These are phyloP conservation scores for Fusarium verrucosum DNA, from an alignment of 2,329 filamentous ascomycete species.

Conservation along the genomic window DNA sequence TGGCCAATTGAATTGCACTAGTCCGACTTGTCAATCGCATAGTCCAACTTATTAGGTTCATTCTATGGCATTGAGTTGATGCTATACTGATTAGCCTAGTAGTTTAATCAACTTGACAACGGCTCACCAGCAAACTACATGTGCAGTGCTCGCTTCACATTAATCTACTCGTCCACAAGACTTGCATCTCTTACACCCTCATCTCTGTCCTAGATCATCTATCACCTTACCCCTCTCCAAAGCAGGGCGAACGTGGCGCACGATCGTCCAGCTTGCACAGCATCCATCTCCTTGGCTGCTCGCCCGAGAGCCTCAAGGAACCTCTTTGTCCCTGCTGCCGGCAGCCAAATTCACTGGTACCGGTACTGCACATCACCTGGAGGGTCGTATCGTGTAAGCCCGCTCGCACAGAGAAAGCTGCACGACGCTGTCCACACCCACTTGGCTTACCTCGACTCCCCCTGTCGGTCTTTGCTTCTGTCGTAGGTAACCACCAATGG, in stretches of 20 bases:
- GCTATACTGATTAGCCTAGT: neutral
- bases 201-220: slow-evolving; percentile 17
- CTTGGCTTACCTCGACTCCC: slow-evolving; percentile 7
- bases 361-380: slow-evolving; percentile 9
- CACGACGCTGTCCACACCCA: slow-evolving; percentile 29
- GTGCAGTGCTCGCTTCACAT: slow-evolving; percentile 38
- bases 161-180: slow-evolving; percentile 36
- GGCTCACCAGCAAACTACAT: slow-evolving; percentile 19
- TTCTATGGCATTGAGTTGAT: neutral
- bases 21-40: neutral
- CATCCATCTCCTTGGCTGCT: slow-evolving; percentile 19
- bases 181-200: slow-evolving; percentile 37
- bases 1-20: slow-evolving; percentile 19
- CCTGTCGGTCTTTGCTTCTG: slow-evolving; percentile 26
- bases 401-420: slow-evolving; percentile 20
- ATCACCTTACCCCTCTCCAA: slow-evolving; percentile 29
- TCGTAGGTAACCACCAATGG: slow-evolving; percentile 10
- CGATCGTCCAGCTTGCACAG: slow-evolving; percentile 39
- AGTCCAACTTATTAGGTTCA: neutral
- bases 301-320: slow-evolving; percentile 38
- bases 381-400: slow-evolving; percentile 30
- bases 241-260: slow-evolving; percentile 43
- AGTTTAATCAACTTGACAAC: neutral
- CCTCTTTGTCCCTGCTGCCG: slow-evolving; percentile 16
- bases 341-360: slow-evolving; percentile 17